phyloP scores from a whole-genome alignment of 352 stramenopile species.

The Pythium scleroteichum region DNA sequence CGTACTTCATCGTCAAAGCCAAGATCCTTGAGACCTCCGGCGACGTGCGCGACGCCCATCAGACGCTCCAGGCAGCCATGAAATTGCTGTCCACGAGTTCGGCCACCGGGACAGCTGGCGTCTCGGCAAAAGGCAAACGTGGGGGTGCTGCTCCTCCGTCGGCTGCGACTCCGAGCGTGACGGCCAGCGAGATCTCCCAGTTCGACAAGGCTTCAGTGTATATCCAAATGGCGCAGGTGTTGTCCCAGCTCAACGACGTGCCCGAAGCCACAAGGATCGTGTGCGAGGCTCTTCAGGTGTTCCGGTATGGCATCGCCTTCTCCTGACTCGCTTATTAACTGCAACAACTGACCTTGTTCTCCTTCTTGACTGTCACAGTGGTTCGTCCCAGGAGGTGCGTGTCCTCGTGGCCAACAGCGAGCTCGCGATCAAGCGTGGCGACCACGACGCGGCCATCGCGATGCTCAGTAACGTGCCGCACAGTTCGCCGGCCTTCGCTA shows the following conservation, averaged over 20 bases:
- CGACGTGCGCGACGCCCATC: conserved; percentile 77
- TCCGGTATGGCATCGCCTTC: conserved; percentile 36
- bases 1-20: conserved; percentile 89
- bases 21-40: conserved; percentile 77
- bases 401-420: conserved; percentile 91
- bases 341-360: background rate
- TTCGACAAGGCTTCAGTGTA: conserved; percentile 89
- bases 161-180: background rate
- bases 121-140: conserved; percentile 20
- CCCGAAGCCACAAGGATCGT: conserved; percentile 65
- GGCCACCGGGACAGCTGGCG: background rate
- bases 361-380: conserved; percentile 36
- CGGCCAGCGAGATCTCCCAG: conserved; percentile 42
- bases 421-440: conserved; percentile 87
- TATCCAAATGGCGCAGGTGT: conserved; percentile 82
- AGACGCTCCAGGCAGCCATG: conserved; percentile 80
- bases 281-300: conserved; percentile 68
- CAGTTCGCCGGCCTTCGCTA: conserved; percentile 77
- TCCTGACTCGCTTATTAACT: background rate
- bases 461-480: conserved; percentile 88
- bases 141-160: background rate
- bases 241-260: conserved; percentile 79
- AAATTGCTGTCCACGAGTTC: conserved; percentile 40
- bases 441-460: conserved; percentile 88
- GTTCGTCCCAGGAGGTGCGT: conserved; percentile 86